Conservation (phyloP, 176 grass and related monocot genomes). For the Juncus inflexus region DNA sequence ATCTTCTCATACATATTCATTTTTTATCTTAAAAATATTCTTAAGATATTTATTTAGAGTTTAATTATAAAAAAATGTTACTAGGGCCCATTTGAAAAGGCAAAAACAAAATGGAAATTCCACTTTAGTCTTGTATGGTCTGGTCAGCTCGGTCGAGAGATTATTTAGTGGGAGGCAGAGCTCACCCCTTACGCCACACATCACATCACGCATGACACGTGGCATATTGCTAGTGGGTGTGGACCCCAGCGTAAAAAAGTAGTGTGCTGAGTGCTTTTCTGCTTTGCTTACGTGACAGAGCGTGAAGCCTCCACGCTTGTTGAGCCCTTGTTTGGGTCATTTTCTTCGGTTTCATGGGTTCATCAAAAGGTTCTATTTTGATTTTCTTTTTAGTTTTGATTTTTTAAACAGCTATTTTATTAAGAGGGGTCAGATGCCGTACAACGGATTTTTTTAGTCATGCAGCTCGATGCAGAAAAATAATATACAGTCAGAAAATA, state of each 20-base stretch:
- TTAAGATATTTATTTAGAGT: too few species aligned
- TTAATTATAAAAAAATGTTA: too few species aligned
- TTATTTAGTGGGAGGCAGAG: constrained; percentile 19
- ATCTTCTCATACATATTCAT: too few species aligned
- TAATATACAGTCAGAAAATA: too few species aligned
- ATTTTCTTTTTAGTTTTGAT: too few species aligned
- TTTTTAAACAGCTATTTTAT: too few species aligned
- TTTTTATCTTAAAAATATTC: too few species aligned
- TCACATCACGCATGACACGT: constrained; percentile 16
- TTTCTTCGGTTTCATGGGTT: not conserved
- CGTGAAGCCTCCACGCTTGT: not conserved
- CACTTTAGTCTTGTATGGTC: not conserved
- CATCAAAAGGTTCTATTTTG: too few species aligned
- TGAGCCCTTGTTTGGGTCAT: not conserved
- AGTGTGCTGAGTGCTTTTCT: not conserved
- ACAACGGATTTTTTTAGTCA: too few species aligned
- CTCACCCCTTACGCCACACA: constrained; percentile 20
- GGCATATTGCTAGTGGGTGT: not conserved
- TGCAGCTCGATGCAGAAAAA: too few species aligned
- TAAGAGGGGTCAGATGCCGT: too few species aligned
- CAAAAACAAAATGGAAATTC: not conserved
- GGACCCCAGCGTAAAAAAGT: not conserved
- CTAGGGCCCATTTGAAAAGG: not conserved
- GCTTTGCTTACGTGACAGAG: constrained; percentile 7
- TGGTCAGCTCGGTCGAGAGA: not conserved